phyloP scores from a whole-genome alignment of 768 basidiomycete species.

The Boletus eberwhitei region DNA sequence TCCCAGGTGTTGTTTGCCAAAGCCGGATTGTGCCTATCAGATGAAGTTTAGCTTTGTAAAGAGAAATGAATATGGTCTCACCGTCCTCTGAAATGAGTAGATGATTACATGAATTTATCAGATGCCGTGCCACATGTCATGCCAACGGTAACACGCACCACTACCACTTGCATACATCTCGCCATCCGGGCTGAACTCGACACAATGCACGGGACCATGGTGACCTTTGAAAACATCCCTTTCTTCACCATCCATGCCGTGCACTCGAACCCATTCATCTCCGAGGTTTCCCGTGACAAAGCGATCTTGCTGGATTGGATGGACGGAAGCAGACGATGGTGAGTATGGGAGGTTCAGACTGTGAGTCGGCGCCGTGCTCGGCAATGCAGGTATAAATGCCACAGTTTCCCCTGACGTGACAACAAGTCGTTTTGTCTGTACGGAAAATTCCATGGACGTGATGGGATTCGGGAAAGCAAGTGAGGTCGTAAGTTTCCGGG shows the following conservation, averaged over 20 bases:
- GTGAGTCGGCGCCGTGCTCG: slow-evolving; percentile 62
- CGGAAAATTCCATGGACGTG: slow-evolving; percentile 91
- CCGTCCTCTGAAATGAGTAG: slow-evolving; percentile 61
- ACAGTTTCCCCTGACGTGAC: slow-evolving; percentile 92
- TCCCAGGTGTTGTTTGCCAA: slow-evolving; percentile 96
- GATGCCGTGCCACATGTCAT: slow-evolving; percentile 1
- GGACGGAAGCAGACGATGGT: slow-evolving; percentile 92
- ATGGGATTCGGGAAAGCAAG: slow-evolving; percentile 76
- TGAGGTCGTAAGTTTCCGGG: slow-evolving; percentile 64
- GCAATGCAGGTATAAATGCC: slow-evolving; percentile 79
- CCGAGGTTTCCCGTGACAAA: slow-evolving; percentile 88
- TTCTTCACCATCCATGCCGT: slow-evolving; percentile 88
- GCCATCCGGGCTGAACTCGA: slow-evolving; percentile 93
- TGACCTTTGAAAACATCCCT: slow-evolving; percentile 92
- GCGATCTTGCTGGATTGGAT: slow-evolving; percentile 82
- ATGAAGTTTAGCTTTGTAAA: slow-evolving; percentile 3
- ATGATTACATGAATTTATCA: slow-evolving; percentile 8
- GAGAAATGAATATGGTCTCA: slow-evolving; percentile 31
- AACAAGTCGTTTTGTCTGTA: slow-evolving; percentile 75
- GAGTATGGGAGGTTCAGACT: slow-evolving; percentile 78
- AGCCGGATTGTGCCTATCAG: slow-evolving; percentile 82
- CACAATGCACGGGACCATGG: slow-evolving; percentile 94
- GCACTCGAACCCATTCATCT: slow-evolving; percentile 97
- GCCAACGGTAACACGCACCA: slow-evolving; percentile 52
- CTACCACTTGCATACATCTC: slow-evolving; percentile 97